A percentile compares a stretch with the other conserved stretches of the same genome.
These are phyloP conservation scores for Filobasidium floriforme DNA, from an alignment of 768 basidiomycete genomes.

Conservation along the genomic window DNA sequence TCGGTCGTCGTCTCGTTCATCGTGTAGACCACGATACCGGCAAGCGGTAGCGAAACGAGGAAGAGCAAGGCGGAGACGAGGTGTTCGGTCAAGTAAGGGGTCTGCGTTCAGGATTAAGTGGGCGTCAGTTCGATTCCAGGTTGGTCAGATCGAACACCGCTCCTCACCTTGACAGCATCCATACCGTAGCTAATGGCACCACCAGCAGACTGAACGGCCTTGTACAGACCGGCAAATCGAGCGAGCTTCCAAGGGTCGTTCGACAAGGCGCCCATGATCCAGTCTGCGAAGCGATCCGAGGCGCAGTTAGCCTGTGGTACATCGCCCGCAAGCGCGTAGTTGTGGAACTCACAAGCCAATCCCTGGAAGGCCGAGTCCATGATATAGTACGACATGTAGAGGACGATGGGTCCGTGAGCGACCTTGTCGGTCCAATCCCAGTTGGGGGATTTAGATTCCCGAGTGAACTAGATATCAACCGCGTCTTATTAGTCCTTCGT, in stretches of 20 bases:
- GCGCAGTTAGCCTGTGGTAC: too few species aligned
- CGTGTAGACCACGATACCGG: constrained; percentile 26
- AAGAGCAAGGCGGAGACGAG: constrained; percentile 31
- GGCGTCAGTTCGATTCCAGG: background rate
- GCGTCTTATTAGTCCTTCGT: too few species aligned
- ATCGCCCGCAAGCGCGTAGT: background rate
- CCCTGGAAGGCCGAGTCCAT: constrained; percentile 36
- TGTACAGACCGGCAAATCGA: constrained; percentile 50
- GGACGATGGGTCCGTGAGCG: constrained; percentile 48
- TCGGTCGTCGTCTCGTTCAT: constrained; percentile 27
- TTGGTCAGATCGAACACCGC: background rate
- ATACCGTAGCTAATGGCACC: constrained; percentile 49
- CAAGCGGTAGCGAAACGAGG: constrained; percentile 31
- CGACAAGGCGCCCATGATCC: constrained; percentile 48
- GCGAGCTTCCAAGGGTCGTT: constrained; percentile 51
- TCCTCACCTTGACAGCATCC: constrained; percentile 46
- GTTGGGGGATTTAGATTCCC: constrained; percentile 36
- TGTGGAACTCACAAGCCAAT: constrained; percentile 18
- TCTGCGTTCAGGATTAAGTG: constrained; percentile 21
- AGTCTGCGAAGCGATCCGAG: too few species aligned
- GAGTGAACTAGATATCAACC: constrained; percentile 35
- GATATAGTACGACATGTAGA: constrained; percentile 47
- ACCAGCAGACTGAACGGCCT: constrained; percentile 46
- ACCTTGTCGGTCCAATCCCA: constrained; percentile 43
- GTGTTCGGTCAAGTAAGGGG: constrained; percentile 50